Evolutionary conservation across 352 stramenopile species (phyloP).

Genomic region (Globisporangium okanoganense): DNA sequence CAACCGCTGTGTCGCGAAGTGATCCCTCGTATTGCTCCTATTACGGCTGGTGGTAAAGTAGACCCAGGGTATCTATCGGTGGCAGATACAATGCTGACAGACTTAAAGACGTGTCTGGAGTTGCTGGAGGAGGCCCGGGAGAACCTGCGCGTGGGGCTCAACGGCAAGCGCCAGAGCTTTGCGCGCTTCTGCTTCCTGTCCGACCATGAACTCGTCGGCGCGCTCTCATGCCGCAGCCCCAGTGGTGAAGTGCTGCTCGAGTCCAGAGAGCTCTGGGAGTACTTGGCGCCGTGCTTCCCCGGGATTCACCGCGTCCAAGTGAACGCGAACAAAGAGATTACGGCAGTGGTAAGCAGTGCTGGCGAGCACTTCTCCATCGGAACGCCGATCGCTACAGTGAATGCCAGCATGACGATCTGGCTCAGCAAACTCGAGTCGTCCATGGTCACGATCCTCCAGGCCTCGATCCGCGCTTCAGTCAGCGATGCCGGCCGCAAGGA

Average conservation of each 20-base stretch:
- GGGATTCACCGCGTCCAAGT: constrained; percentile 42
- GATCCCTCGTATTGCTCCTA: constrained; percentile 17
- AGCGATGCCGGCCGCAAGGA: constrained; percentile 69
- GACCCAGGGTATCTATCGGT: neutral
- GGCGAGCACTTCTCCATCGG: constrained; percentile 60
- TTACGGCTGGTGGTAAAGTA: neutral
- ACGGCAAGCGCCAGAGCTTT: constrained; percentile 50
- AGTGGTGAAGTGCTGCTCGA: constrained; percentile 3
- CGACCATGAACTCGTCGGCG: constrained; percentile 48
- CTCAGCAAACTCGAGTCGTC: constrained; percentile 55
- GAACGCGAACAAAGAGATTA: constrained; percentile 54
- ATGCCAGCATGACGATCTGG: constrained; percentile 39
- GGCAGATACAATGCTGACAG: constrained; percentile 20
- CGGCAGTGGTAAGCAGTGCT: constrained; percentile 37
- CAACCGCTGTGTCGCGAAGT: constrained; percentile 35
- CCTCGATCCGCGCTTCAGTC: constrained; percentile 52
- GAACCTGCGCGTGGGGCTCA: constrained; percentile 41
- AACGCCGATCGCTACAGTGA: constrained; percentile 38
- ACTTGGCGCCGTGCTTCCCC: constrained; percentile 55
- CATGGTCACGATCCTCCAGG: constrained; percentile 66
- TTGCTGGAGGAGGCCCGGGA: constrained; percentile 45
- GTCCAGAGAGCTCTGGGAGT: constrained; percentile 34
- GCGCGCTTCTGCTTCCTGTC: constrained; percentile 69
- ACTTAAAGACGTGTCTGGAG: constrained; percentile 31
- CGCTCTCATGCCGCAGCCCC: constrained; percentile 24